Conservation (phyloP, 2,329 filamentous ascomycete species). For the Neobulgaria alba region DNA sequence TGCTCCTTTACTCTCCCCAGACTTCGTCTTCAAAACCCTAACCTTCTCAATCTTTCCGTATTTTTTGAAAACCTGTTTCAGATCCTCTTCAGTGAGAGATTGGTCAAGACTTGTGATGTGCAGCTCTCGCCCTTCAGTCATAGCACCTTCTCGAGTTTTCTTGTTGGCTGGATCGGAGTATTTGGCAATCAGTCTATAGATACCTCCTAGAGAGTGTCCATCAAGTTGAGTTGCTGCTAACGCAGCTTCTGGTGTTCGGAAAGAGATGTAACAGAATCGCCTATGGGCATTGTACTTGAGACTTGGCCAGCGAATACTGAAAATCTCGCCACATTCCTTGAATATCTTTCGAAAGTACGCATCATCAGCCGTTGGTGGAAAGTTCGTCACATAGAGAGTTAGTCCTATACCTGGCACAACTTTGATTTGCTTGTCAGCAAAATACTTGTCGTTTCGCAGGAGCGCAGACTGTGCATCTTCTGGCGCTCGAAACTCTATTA, state of each 20-base stretch:
- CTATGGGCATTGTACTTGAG: conserved; percentile 82
- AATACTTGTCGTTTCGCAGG: conserved; percentile 71
- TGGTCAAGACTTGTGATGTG: conserved; percentile 64
- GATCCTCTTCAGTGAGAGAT: conserved; percentile 54
- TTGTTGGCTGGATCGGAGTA: conserved; percentile 76
- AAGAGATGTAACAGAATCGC: conserved; percentile 95
- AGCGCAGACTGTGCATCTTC: conserved; percentile 78
- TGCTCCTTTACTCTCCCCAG: conserved; percentile 65
- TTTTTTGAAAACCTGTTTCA: conserved; percentile 62
- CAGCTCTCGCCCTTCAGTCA: conserved; percentile 81
- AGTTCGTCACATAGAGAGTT: conserved; percentile 87
- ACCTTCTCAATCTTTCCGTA: conserved; percentile 69
- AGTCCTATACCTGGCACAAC: conserved; percentile 69
- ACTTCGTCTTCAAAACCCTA: conserved; percentile 59
- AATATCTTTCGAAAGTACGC: conserved; percentile 61
- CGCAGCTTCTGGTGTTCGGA: conserved; percentile 59
- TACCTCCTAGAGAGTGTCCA: conserved; percentile 58
- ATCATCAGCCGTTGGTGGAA: conserved; percentile 68
- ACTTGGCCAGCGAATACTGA: conserved; percentile 82
- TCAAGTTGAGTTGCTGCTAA: conserved; percentile 65
- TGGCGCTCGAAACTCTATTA: conserved; percentile 75
- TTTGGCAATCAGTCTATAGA: conserved; percentile 63
- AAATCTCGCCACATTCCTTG: conserved; percentile 67
- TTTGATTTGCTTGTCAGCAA: conserved; percentile 63
- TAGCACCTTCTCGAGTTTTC: conserved; percentile 69